These are phyloP conservation scores for Starmerella riodocensis DNA, from an alignment of 805 yeast species.

Conservation along the genomic window DNA sequence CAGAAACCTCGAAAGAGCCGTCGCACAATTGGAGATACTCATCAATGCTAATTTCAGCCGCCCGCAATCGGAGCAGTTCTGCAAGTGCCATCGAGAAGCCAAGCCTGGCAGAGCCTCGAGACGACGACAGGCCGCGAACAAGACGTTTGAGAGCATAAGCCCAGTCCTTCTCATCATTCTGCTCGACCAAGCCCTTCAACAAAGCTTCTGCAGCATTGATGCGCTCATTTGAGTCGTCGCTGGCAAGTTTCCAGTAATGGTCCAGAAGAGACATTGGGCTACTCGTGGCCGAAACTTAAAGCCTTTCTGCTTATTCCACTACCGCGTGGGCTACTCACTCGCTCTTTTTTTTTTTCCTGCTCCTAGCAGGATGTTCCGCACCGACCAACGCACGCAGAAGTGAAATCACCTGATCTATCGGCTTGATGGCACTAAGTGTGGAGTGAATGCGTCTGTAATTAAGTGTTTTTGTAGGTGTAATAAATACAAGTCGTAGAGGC, in stretches of 20 bases:
- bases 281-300: not conserved
- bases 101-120: conserved; percentile 69
- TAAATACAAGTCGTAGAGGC: not conserved
- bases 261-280: conserved; percentile 32
- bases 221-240: conserved; percentile 62
- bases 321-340: too few relatives aligned
- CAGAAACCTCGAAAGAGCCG: conserved; percentile 30
- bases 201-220: conserved; percentile 56
- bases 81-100: conserved; percentile 83
- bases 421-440: too few relatives aligned
- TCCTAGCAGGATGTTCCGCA: too few relatives aligned
- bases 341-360: too few relatives aligned
- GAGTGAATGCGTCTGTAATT: too few relatives aligned
- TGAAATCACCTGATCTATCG: too few relatives aligned
- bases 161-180: conserved; percentile 44
- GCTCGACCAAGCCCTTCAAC: conserved; percentile 42
- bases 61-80: conserved; percentile 34
- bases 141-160: conserved; percentile 67
- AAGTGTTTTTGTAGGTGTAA: too few relatives aligned
- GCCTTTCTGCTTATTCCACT: too few relatives aligned
- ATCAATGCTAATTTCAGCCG: conserved; percentile 29
- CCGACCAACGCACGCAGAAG: too few relatives aligned
- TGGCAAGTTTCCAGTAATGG: conserved; percentile 61
- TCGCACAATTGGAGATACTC: conserved; percentile 30
- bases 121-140: conserved; percentile 66